A percentile compares a stretch with the other conserved stretches of the same genome.
Conservation (phyloP, 108 stramenopile genomes). For the Fragilariopsis cylindrus region DNA sequence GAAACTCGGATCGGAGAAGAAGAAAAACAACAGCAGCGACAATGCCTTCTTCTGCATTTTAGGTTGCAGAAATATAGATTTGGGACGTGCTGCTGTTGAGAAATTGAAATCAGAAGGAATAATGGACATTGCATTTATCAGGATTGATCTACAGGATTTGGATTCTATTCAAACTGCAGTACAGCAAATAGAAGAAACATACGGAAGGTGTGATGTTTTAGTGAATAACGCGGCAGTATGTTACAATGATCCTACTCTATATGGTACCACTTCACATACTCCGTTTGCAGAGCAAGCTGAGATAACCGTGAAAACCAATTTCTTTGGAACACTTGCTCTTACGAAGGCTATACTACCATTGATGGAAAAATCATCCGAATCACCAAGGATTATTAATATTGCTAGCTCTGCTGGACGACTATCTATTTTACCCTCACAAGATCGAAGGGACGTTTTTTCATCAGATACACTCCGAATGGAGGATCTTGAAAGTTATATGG, state of each 20-base stretch:
- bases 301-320: slow-evolving; percentile 59
- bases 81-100: slow-evolving; percentile 40
- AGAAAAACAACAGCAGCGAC: slow-evolving; percentile 14
- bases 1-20: too few relatives aligned
- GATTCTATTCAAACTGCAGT: slow-evolving; percentile 27
- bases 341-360: slow-evolving; percentile 43
- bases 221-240: slow-evolving; percentile 68
- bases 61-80: slow-evolving; percentile 40
- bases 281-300: slow-evolving; percentile 57
- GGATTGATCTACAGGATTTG: slow-evolving; percentile 42
- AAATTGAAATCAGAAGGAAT: slow-evolving; percentile 36
- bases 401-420: slow-evolving; percentile 63
- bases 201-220: slow-evolving; percentile 52
- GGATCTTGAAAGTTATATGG: slow-evolving; percentile 47
- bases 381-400: slow-evolving; percentile 60
- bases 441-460: slow-evolving; percentile 45
- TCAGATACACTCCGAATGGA: slow-evolving; percentile 35
- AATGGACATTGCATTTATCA: slow-evolving; percentile 20
- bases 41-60: slow-evolving; percentile 44
- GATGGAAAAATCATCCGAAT: slow-evolving; percentile 34
- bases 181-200: slow-evolving; percentile 22
- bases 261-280: slow-evolving; percentile 52
- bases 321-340: slow-evolving; percentile 51
- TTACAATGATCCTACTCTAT: slow-evolving; percentile 67
- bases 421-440: slow-evolving; percentile 45